Evolutionary conservation across 2,329 filamentous ascomycete species (phyloP), one percentile per base, ranked within the genome.

Genomic region (Hypoxylon sp.): DNA sequence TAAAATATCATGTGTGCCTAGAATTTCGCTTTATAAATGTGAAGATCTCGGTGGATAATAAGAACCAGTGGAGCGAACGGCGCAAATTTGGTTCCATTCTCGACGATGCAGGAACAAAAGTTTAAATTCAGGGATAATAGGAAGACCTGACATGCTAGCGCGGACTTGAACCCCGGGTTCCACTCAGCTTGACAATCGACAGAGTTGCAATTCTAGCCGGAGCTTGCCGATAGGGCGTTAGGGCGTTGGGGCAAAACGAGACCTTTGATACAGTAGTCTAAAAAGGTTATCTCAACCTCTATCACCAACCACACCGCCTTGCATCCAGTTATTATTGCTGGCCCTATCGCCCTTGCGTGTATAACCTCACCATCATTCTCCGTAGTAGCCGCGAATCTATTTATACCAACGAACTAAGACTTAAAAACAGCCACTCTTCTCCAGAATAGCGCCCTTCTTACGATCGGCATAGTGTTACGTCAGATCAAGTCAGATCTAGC

Each of bases 21-120:
- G 21, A 30, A 50, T 41, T 30, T n/a, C 45, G 28, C 45, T 59
- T 49, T 36, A 23, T 17, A 49, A 25, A 19, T 13, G 2, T 6
- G 5, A 53, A 25, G 23, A 25, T n/a, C 28, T 23, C n/a, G 34
- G 25, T 25, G 34, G 43, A 49, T 21, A 56, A 55, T 53, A 14
- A 43, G 34, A 30, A 32, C 6, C 17, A 36, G 34, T 45, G 50
- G 23, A 52, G 17, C 11, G 28, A 21, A 45, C 19, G 7, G 13
- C 19, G 25, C 43, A 14, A 50, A 25, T 60, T 60, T 28, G 30
- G 25, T 23, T 34, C 13, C 25, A 25, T 49, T 34, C 32, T 45
- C 4, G 34, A 7, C 21, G 34, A 60, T 34, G 56, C 56, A 60
- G 62, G 62, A 60, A 65, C 62, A 45, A 25, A 64, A 60, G 34